A percentile compares a stretch with the other conserved stretches of the same genome.
phyloP scores from a whole-genome alignment of 2,329 filamentous ascomycete species.

The Fusarium sp. region DNA sequence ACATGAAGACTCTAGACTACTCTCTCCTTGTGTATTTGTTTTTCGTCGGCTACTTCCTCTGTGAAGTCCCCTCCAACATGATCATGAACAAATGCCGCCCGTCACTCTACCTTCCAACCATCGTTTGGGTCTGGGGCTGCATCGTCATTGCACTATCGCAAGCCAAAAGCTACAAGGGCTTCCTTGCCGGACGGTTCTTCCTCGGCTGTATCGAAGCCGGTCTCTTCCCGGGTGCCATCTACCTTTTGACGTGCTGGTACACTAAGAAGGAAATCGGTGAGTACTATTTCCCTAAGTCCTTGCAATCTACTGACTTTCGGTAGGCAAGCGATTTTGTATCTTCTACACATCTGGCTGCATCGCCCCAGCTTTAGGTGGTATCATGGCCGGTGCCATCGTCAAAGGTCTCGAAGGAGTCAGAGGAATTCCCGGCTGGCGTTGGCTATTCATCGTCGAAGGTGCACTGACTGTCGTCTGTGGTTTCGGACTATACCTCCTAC shows the following conservation, averaged over 20 bases:
- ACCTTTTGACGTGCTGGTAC: slow-evolving; percentile 65
- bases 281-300: fast-evolving
- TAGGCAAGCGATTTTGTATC: slow-evolving; percentile 26
- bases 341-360: slow-evolving; percentile 26
- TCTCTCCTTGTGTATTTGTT: slow-evolving; percentile 44
- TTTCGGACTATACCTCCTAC: slow-evolving; percentile 4
- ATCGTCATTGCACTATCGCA: slow-evolving; percentile 44
- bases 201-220: slow-evolving; percentile 56
- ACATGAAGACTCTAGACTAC: neutral
- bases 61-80: slow-evolving; percentile 63
- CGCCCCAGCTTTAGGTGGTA: slow-evolving; percentile 17
- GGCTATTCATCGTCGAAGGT: slow-evolving; percentile 26
- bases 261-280: slow-evolving; percentile 44
- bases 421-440: slow-evolving; percentile 21
- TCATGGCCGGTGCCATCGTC: slow-evolving; percentile 27
- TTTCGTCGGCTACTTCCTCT: slow-evolving; percentile 61
- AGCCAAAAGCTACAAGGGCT: too few species aligned
- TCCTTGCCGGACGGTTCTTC: too few species aligned
- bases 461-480: slow-evolving; percentile 9
- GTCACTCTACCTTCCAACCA: slow-evolving; percentile 56
- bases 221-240: slow-evolving; percentile 60
- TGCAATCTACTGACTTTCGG: neutral
- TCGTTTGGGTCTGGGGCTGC: slow-evolving; percentile 57
- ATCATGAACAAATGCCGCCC: slow-evolving; percentile 58
- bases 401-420: slow-evolving; percentile 8